Percentiles rank a stretch among this genome's conserved stretches.
These are phyloP conservation scores for Phytophthora podocarpi DNA, from an alignment of 352 stramenopile genomes.

Conservation along the genomic window DNA sequence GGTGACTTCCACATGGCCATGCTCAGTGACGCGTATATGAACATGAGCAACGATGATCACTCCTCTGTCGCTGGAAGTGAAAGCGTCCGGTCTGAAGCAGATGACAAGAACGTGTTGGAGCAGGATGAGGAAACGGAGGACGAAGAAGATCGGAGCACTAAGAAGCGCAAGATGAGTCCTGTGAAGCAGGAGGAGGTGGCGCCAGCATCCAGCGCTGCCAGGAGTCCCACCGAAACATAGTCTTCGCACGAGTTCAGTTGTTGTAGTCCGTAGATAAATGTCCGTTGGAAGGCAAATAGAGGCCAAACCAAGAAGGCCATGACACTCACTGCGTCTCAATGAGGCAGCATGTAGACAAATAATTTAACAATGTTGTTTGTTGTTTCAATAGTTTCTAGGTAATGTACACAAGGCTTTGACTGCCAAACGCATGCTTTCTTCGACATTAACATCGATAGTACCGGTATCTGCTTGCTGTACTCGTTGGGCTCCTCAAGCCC, in stretches of 20 bases:
- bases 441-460: too few species aligned
- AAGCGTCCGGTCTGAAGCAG: conserved; percentile 10
- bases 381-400: not conserved
- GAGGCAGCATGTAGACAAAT: conserved; percentile 28
- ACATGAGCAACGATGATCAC: conserved; percentile 21
- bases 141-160: conserved; percentile 12
- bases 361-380: conserved; percentile 28
- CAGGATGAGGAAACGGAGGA: conserved; percentile 1
- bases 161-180: conserved; percentile 24
- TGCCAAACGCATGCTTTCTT: not conserved
- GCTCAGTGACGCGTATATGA: conserved; percentile 43
- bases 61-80: conserved; percentile 21
- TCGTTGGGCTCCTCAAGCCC: too few species aligned
- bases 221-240: conserved; percentile 13
- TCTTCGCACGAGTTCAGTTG: too few species aligned
- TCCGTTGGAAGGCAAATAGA: conserved; percentile 15
- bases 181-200: conserved; percentile 13
- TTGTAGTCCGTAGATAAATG: conserved; percentile 20
- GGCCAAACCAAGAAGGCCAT: not conserved
- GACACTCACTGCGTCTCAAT: not conserved
- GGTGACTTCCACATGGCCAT: conserved; percentile 56
- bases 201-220: not conserved
- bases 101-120: conserved; percentile 13
- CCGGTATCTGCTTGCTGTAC: too few species aligned
- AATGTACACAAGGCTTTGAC: not conserved